Evolutionary conservation across 2,329 filamentous ascomycete genomes (phyloP), one percentile per base, ranked within the genome.

Genomic region (Hymenoscyphus occultus): DNA sequence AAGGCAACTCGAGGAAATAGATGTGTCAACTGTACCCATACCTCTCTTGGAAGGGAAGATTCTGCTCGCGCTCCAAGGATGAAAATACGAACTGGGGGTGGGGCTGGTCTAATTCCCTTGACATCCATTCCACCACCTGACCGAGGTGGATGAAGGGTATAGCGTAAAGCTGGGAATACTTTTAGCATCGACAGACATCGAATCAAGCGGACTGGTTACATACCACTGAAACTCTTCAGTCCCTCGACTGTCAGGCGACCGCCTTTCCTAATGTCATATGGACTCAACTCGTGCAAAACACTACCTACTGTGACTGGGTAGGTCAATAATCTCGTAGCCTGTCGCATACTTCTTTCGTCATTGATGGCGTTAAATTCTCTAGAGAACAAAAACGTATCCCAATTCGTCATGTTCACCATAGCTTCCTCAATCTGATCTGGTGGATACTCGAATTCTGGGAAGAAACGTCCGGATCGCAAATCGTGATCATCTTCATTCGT

Each of bases 401-500:
- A 99, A 77, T 96, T 99, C 56, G 90, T 96, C 90, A 99, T 93
- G 78, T 99, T 99, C 70, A 97, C 87, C 70, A 95, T 84, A 40
- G 93, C 91, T 76, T 97, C 94, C 70, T 97, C 93, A 76, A 97
- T 88, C 79, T 97, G 93, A 63, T 89, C 84, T 14, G 90, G 91
- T 0, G 95, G 93, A 75, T 97, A 96, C 67, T 93, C 88, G 74
- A 96, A 98, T 77, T 99, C 96, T 14, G 91, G 89, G 78, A 99
- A 99, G 77, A 92, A 90, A 35, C 95, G 86, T 3, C 95, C 95
- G 19, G 92, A 97, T 60, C 90, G 84, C 70, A 99, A 79, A 77
- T 99, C 95, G 75, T 99, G 96, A 72, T 99, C 95, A 75, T 99
- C 95, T 79, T 99, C 95, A 72, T 99, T 99, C 78, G 97, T 94